Evolutionary conservation across 345 rosid species (phyloP), one percentile per base, ranked within the genome.

Genomic region (Aquilaria yunnanensis): DNA sequence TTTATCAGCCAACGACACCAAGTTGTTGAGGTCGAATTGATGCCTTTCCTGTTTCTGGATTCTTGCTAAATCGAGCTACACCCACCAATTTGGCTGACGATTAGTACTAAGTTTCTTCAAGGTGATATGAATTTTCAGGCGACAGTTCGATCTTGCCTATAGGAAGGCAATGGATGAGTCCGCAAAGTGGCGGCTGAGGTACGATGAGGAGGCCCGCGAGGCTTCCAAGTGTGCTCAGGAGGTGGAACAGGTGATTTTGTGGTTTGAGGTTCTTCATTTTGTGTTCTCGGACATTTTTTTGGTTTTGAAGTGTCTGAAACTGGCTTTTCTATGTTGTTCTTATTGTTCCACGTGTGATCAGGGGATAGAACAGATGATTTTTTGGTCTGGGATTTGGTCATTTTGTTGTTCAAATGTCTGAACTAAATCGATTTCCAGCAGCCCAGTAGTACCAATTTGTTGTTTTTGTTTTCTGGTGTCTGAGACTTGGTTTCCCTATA

Each of bases 101-200:
- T 23, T 23, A 23, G 23, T 23, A 1, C 23, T 23, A 23, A 23
- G 23, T 23, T 23, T 23, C 23, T 23, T 23, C 23, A 0, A 0
- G 23, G 23, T 23, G 23, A 23, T 23, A 23, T 23, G 23, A 23
- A 23, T 23, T 23, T 23, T 23, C 23, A 92, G 97, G 74, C 80
- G 81, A 69, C 90, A 93, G 69, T 90, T 93, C 64, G 98, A 93
- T 83, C 76, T 90, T 9, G 97, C 97, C 0, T 85, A 88, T 69
- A 80, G 85, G 66, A 96, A 93, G 58, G 97, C 98, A 53, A 77
- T 88, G 92, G 96, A 93, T 66, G 98, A 90, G 71, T 88, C 98
- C 57, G 96, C 97, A 1, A 97, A 86, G 41, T 93, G 98, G 98
- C 73, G 98, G 57, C 62, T 72, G 78, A 83, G 74, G 70, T 93